Evolutionary conservation across 768 basidiomycete genomes (phyloP), one percentile per base, ranked within the genome.

Genomic region (Tricholoma hemisulphureum): DNA sequence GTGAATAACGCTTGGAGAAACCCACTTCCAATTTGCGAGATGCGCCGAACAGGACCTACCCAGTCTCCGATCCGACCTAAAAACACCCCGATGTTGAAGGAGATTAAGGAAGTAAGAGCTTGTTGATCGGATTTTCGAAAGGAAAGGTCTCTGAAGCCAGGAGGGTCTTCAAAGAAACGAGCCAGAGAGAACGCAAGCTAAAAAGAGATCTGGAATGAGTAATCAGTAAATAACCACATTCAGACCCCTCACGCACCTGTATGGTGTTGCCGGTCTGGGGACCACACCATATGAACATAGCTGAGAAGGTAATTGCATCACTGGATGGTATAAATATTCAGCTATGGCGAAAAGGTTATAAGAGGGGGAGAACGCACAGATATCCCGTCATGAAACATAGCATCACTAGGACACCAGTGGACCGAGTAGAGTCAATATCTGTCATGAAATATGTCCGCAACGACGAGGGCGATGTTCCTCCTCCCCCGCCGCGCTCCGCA

Each of bases 101-200:
- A 70, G 56, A 91, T 65, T 11, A 94, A 71, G 20, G 90, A 92
- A 31, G 82, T 83, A 52, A 95, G 76, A 16, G 93, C 92, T 69
- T 92, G 91, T 69, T 85, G 86, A 65, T 97, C 93, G 2, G 91
- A 80, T 55, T 81, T 81, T 70, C 91, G 91, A 75, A 95, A 94
- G 0, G 79, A 70, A 14, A 67, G 66, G 65, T 89, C 83, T 35
- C 78, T 76, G 45, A 73, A 69, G n/a, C 75, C 74, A 8, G 65
- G 67, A 16, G 75, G 61, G 20, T 80, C 72, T 67, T 81, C 77
- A 70, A 92, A 93, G 14, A 92, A 83, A 9, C 93, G 83, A 0
- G 89, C 91, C 52, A 95, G 68, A 3, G 93, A 92, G n/a, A 95
- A 75, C 0, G 89, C 81, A 10, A 95, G 78, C 86, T 95, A 59